phyloP scores from a whole-genome alignment of 331 rosid species.

The Cydonia oblonga region DNA sequence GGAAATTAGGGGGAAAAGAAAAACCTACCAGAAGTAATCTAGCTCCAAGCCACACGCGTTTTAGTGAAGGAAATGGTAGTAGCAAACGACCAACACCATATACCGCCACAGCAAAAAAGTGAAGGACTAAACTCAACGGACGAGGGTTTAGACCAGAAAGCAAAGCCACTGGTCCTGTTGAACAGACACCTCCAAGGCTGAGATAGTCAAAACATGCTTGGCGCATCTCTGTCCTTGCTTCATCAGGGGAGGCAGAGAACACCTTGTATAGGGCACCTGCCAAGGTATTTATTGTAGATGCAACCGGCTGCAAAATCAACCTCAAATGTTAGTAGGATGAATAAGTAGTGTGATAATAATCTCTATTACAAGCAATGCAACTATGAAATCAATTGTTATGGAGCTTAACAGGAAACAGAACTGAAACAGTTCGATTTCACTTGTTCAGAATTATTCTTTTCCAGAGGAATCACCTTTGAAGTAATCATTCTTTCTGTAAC shows the following conservation, averaged over 20 bases:
- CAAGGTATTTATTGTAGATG: constrained; percentile 53
- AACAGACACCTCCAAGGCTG: constrained; percentile 42
- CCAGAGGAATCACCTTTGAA: too few species aligned
- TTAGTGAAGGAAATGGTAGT: constrained; percentile 43
- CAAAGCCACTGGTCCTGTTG: constrained; percentile 45
- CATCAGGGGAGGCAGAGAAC: constrained; percentile 39
- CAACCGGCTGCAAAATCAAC: constrained; percentile 31
- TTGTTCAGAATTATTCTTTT: too few species aligned
- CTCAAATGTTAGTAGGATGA: constrained; percentile 1
- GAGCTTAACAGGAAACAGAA: not conserved
- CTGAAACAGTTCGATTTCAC: not conserved
- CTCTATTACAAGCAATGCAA: too few species aligned
- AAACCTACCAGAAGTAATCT: constrained; percentile 39
- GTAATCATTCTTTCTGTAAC: too few species aligned
- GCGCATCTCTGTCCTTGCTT: constrained; percentile 46
- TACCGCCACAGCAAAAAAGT: constrained; percentile 44
- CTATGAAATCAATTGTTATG: not conserved
- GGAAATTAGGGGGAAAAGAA: not conserved
- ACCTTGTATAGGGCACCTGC: constrained; percentile 60
- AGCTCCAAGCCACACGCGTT: constrained; percentile 34
- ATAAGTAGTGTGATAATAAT: not conserved
- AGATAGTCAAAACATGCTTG: constrained; percentile 54
- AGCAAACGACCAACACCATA: constrained; percentile 47
- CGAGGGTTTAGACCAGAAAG: constrained; percentile 49
- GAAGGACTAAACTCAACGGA: constrained; percentile 43